A percentile compares a stretch with the other conserved stretches of the same genome.
These are phyloP conservation scores for Ceratocystis cubensis DNA, from an alignment of 2,329 filamentous ascomycete genomes.

Conservation along the genomic window DNA sequence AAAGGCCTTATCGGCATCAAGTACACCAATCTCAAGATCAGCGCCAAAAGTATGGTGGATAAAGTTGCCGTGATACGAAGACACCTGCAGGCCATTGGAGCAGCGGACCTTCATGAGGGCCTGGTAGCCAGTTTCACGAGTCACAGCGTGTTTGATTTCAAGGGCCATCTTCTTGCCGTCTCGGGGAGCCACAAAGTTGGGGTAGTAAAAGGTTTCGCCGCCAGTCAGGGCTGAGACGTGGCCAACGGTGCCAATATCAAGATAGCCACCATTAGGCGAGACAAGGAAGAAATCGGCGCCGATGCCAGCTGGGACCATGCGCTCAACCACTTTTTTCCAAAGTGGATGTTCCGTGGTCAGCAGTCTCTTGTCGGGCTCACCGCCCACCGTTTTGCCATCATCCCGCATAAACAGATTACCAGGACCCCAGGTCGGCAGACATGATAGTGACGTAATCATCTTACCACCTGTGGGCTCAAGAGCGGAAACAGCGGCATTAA, in stretches of 20 bases:
- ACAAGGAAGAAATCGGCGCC: conserved; percentile 93
- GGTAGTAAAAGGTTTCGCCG: conserved; percentile 91
- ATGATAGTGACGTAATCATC: conserved; percentile 72
- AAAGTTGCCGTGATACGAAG: conserved; percentile 92
- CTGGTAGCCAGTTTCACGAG: conserved; percentile 85
- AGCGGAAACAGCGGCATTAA: conserved; percentile 74
- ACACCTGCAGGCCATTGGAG: conserved; percentile 87
- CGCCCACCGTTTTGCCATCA: conserved; percentile 71
- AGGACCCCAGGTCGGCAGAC: conserved; percentile 85
- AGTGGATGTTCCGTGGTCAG: conserved; percentile 79
- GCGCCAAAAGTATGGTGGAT: conserved; percentile 90
- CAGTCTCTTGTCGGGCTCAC: conserved; percentile 83
- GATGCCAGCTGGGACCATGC: conserved; percentile 75
- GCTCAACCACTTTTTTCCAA: conserved; percentile 76
- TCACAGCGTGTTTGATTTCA: conserved; percentile 77
- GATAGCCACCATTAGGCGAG: conserved; percentile 76
- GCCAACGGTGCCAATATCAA: conserved; percentile 85
- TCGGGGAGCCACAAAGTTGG: conserved; percentile 81
- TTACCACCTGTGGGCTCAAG: conserved; percentile 83
- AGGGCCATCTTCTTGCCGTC: conserved; percentile 72
- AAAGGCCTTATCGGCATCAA: conserved; percentile 89
- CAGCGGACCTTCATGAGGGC: conserved; percentile 97
- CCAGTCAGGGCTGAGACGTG: conserved; percentile 81
- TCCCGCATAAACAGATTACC: conserved; percentile 76
- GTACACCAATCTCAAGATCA: conserved; percentile 82